Percentiles rank a stretch among this genome's conserved stretches.
These are phyloP conservation scores for Dichomitus squalens DNA, from an alignment of 1,284 basidiomycete genomes.

Conservation along the genomic window DNA sequence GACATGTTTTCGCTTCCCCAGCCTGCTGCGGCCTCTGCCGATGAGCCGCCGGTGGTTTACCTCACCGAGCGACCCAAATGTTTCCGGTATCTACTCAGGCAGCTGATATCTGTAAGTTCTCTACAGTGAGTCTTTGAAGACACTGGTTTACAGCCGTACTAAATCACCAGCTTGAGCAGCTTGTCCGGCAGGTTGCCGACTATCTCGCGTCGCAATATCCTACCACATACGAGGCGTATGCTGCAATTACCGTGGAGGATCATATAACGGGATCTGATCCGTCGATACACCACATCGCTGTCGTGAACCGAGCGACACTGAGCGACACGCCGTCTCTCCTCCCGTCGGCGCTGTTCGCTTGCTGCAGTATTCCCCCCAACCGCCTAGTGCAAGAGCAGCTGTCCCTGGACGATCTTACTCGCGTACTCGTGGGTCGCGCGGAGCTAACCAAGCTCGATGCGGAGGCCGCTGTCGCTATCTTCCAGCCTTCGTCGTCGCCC, in stretches of 20 bases:
- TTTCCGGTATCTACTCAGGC: constrained; percentile 3
- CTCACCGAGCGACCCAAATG: too few species aligned
- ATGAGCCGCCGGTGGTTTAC: too few species aligned
- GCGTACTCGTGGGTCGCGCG: background rate
- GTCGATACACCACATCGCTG: background rate
- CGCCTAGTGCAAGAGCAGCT: background rate
- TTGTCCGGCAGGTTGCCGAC: background rate
- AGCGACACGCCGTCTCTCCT: background rate
- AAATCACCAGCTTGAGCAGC: background rate
- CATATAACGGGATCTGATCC: too few species aligned
- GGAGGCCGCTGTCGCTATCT: background rate
- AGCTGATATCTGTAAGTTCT: constrained; percentile 18
- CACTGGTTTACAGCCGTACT: too few species aligned
- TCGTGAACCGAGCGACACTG: constrained; percentile 2
- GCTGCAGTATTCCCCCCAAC: background rate
- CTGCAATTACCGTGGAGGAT: too few species aligned
- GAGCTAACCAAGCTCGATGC: background rate
- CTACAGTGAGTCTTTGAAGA: too few species aligned
- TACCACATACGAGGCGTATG: background rate
- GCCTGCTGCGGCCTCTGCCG: background rate
- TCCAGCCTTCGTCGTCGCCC: background rate
- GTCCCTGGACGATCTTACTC: background rate
- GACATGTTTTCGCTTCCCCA: constrained; percentile 25
- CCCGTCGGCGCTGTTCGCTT: background rate
- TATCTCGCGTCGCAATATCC: constrained; percentile 1